Base-by-base conservation (phyloP, 1,139 yeast species). In the Suhomyces maxii region DNA sequence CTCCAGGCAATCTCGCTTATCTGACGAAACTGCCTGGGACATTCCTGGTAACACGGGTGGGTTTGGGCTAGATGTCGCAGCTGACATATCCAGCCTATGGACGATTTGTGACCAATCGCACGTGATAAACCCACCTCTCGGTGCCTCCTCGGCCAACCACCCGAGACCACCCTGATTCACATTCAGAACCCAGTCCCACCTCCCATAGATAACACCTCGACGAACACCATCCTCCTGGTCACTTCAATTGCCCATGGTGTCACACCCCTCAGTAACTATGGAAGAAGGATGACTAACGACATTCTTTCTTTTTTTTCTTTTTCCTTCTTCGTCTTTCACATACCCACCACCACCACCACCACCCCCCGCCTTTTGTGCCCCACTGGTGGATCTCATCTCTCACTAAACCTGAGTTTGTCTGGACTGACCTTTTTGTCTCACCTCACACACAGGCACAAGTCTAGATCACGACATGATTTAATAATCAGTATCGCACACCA, bases 391-490 rank as follows among this genome's bases (percentile, higher is more conserved):
- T 18, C 23, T 18, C 23, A 18, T 18, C 23, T 28, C 31, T 28
- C n/a, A n/a, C n/a, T n/a, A n/a, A n/a, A n/a, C 31, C 31, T 28
- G 4, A 28, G 6, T 5, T 28, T 9, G 31, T 7, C 31, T 28
- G 31, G 9, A 9, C 9, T 28, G 31, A 11, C n/a, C 31, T 28
- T 28, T 26, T 7, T 28, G 11, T 9, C 31, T 28, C n/a, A 28
- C 31, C 9, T 28, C n/a, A 28, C 7, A 28, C 31, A n/a, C 23
- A 4, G 6, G 6, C 23, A 4, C 3, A 28, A 46, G 39, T 47
- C 50, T 47, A 47, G 50, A 47, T 38, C 48, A 31, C 39, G 35
- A 26, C 28, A 6, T 26, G 31, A 33, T 43, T 45, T 48, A 48
- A 30, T 48, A 45, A 46, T 47, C 46, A 33, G 34, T 18, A 33